Evolutionary conservation across 805 yeast genomes (phyloP), one percentile per base, ranked within the genome.

Genomic region (Jamesozyma gamospora): DNA sequence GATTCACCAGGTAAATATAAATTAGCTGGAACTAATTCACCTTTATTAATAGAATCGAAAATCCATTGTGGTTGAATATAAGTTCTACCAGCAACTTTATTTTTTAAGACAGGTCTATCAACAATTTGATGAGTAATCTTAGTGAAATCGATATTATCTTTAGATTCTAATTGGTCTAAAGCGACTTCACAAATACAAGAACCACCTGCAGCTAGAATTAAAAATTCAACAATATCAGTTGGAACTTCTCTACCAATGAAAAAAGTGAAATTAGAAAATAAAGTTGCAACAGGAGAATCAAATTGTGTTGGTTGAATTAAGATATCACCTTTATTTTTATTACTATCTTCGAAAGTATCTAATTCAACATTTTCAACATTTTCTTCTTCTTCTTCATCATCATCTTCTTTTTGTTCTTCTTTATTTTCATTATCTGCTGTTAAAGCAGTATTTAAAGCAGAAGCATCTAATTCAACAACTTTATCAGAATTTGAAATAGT

Each of bases 11-110:
- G 95, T 33, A 94, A 82, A 58, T 92, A 92, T 40, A 71, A 71
- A 40, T 80, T 78, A 17, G 85, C 95, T 15, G 92, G 76, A 43
- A 82, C 69, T 44, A 92, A 69, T 43, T 74, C 69, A 36, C 76
- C 74, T 64, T 82, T 81, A 67, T 92, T 92, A 44, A 92, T 67
- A 55, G 82, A 79, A 61, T 92, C 98, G 60, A 92, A 88, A 25
- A 92, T 71, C 98, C 98, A 92, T 69, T 92, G 98, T 15, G 98
- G 98, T 66, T 92, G 98, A 35, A 90, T 62, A 57, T 92, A 92
- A 0, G 94, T 84, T 69, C 97, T 77, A 37, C 96, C 96, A 44
- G 86, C 82, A 33, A 87, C 85, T 58, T 79, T 84, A 47, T 75
- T 71, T 24, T 71, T 58, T 33, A 90, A 63, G 53, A 77, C 79